A percentile compares a stretch with the other conserved stretches of the same genome.
phyloP scores from a whole-genome alignment of 2,329 filamentous ascomycete species.

The Diaporthe sp. region DNA sequence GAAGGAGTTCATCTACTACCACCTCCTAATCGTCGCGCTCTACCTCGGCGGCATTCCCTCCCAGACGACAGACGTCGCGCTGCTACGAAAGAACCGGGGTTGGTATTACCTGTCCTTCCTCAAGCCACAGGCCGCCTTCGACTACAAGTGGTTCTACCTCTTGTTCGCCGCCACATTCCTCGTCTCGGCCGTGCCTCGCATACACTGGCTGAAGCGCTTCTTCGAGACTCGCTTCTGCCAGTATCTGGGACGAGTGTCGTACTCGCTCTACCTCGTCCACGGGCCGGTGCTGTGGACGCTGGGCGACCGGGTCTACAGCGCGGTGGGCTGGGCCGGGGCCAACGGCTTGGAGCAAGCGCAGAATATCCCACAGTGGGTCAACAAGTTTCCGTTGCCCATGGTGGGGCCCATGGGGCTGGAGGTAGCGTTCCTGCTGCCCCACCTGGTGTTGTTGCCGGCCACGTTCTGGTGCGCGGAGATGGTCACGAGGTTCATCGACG shows the following conservation, averaged over 20 bases:
- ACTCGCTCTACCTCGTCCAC: slow-evolving; percentile 74
- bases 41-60: slow-evolving; percentile 75
- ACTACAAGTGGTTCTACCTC: slow-evolving; percentile 78
- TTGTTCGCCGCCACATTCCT: slow-evolving; percentile 72
- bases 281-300: slow-evolving; percentile 72
- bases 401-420: slow-evolving; percentile 73
- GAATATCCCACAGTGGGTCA: slow-evolving; percentile 69
- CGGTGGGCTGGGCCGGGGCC: slow-evolving; percentile 67
- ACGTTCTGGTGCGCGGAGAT: slow-evolving; percentile 72
- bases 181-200: slow-evolving; percentile 68
- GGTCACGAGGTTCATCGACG: slow-evolving; percentile 69
- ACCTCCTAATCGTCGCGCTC: slow-evolving; percentile 65
- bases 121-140: slow-evolving; percentile 75
- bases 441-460: slow-evolving; percentile 71
- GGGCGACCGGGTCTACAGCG: slow-evolving; percentile 75
- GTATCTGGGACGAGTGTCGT: slow-evolving; percentile 74
- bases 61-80: slow-evolving; percentile 59
- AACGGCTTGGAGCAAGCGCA: slow-evolving; percentile 61
- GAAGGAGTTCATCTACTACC: slow-evolving; percentile 66
- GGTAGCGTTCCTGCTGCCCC: slow-evolving; percentile 69
- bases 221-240: slow-evolving; percentile 72
- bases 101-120: slow-evolving; percentile 73
- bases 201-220: slow-evolving; percentile 69
- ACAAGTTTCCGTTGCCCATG: slow-evolving; percentile 67
- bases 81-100: slow-evolving; percentile 68